Evolutionary conservation across 257 asterid genomes (phyloP).

Genomic region (Solanum appendiculatum): DNA sequence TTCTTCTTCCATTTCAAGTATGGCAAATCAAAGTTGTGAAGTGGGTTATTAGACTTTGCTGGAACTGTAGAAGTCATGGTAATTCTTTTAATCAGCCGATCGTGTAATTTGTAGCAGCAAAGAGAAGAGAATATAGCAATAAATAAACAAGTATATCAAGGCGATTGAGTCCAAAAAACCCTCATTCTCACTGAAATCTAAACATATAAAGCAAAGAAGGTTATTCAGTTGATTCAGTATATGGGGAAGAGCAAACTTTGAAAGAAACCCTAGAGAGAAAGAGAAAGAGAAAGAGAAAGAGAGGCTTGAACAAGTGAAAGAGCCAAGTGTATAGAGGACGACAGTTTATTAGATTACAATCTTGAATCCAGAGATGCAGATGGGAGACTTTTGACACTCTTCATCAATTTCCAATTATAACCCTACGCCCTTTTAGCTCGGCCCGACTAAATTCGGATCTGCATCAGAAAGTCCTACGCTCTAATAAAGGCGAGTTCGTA

Average conservation of each 20-base stretch:
- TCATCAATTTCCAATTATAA: background rate
- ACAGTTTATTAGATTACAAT: background rate
- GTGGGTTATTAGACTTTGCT: conserved; percentile 54
- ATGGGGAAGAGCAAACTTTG: background rate
- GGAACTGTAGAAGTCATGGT: conserved; percentile 47
- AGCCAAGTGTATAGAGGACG: background rate
- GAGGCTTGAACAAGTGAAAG: background rate
- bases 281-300: background rate
- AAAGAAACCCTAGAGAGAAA: background rate
- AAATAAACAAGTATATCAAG: background rate
- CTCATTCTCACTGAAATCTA: background rate
- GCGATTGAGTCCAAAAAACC: background rate
- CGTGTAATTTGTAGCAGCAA: too few relatives aligned
- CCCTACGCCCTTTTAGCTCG: background rate
- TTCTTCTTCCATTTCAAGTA: conserved; percentile 64
- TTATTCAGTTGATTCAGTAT: background rate
- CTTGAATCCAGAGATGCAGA: background rate
- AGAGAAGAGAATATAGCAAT: too few relatives aligned
- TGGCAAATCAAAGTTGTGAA: conserved; percentile 54
- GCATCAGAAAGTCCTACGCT: too few relatives aligned
- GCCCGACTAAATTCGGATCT: too few relatives aligned
- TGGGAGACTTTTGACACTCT: background rate
- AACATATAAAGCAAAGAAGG: background rate
- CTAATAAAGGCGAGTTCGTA: too few relatives aligned
- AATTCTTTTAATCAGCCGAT: too few relatives aligned